These are phyloP conservation scores for Schoenoplectus triqueter DNA, from an alignment of 202 grass and related monocot species.

Conservation along the genomic window DNA sequence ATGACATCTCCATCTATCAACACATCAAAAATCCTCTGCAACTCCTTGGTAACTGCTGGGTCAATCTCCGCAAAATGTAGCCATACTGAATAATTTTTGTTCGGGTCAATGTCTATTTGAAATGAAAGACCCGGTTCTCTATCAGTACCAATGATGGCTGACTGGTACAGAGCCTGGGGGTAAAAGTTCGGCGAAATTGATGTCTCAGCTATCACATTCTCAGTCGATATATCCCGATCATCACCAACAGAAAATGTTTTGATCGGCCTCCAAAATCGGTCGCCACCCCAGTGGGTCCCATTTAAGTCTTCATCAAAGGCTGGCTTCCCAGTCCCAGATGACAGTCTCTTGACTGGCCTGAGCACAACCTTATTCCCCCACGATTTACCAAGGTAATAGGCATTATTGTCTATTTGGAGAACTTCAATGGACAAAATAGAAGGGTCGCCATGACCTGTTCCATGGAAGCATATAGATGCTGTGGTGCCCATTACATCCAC, in stretches of 20 bases:
- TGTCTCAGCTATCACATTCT: constrained; percentile 83
- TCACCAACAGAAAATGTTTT: constrained; percentile 65
- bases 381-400: constrained; percentile 62
- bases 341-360: constrained; percentile 84
- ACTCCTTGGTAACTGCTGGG: constrained; percentile 57
- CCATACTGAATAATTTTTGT: constrained; percentile 97
- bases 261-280: constrained; percentile 83
- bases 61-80: constrained; percentile 98
- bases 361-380: constrained; percentile 63
- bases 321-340: constrained; percentile 77
- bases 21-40: constrained; percentile 82
- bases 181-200: constrained; percentile 88
- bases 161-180: constrained; percentile 79
- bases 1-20: constrained; percentile 80
- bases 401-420: constrained; percentile 82
- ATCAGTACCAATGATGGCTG: constrained; percentile 74
- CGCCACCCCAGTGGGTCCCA: constrained; percentile 74
- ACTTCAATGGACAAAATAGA: constrained; percentile 95
- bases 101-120: constrained; percentile 91
- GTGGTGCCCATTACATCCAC: constrained; percentile 68
- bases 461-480: constrained; percentile 84
- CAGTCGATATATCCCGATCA: constrained; percentile 74
- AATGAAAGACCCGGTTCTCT: constrained; percentile 68
- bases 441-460: constrained; percentile 95
- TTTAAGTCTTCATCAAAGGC: constrained; percentile 92